Conservation (phyloP, 257 asterid species). For the Handroanthus guayacan region DNA sequence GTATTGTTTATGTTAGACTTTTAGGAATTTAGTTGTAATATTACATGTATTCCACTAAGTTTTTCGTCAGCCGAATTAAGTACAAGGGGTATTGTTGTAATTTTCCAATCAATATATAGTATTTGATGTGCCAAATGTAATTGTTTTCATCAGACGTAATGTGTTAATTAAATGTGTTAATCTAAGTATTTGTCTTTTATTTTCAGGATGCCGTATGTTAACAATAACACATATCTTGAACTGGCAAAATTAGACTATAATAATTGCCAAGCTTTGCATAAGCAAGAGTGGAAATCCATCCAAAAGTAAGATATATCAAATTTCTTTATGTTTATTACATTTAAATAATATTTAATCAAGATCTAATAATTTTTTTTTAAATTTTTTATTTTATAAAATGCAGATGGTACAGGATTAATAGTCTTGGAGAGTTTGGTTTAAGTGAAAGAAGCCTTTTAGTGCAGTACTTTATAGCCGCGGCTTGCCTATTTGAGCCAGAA, state of each 20-base stretch:
- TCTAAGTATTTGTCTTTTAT: background rate
- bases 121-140: no score
- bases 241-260: constrained; percentile 79
- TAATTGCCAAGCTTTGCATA: constrained; percentile 73
- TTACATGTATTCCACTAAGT: no score
- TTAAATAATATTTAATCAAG: background rate
- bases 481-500: constrained; percentile 70
- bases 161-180: background rate
- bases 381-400: background rate
- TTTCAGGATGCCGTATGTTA: constrained; percentile 79
- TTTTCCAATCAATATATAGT: no score
- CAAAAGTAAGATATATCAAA: constrained; percentile 53
- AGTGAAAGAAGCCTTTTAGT: constrained; percentile 47
- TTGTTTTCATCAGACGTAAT: no score
- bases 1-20: no score
- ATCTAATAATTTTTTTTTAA: no score
- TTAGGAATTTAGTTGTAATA: no score
- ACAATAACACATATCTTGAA: constrained; percentile 70
- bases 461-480: constrained; percentile 60
- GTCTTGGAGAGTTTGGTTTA: constrained; percentile 54
- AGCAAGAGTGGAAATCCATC: constrained; percentile 70
- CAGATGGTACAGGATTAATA: constrained; percentile 70
- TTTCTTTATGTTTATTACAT: background rate
- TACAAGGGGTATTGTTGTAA: no score
- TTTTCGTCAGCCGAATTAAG: no score